A percentile compares a stretch with the other conserved stretches of the same genome.
Conservation (phyloP, 164 flowering plant genomes). For the Nymphaea thermarum region DNA sequence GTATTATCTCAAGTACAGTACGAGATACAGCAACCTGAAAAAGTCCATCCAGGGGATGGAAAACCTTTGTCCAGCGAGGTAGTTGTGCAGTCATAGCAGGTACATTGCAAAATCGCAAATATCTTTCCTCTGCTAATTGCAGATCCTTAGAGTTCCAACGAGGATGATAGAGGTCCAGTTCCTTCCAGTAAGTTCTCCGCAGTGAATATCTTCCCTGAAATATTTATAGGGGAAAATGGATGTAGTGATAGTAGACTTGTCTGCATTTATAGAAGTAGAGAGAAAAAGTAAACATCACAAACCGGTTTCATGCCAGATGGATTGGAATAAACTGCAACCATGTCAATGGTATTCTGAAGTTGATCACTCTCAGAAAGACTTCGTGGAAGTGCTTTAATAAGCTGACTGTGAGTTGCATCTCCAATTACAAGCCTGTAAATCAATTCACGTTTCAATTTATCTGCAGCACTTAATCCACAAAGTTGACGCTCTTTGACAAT, state of each 20-base stretch:
- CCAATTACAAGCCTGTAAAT: constrained; percentile 65
- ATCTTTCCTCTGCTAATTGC: constrained; percentile 94
- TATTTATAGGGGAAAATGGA: background rate
- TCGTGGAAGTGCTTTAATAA: constrained; percentile 73
- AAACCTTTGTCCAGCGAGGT: constrained; percentile 79
- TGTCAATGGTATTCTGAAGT: constrained; percentile 61
- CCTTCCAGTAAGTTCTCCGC: constrained; percentile 62
- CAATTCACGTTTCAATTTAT: constrained; percentile 77
- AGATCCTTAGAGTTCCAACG: constrained; percentile 86
- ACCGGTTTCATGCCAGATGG: constrained; percentile 98
- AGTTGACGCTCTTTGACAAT: constrained; percentile 79
- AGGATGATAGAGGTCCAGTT: constrained; percentile 86
- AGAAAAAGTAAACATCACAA: background rate
- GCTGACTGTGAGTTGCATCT: constrained; percentile 88
- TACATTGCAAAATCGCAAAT: constrained; percentile 55
- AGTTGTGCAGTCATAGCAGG: constrained; percentile 70
- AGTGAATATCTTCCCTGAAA: constrained; percentile 86
- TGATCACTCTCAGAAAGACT: constrained; percentile 61
- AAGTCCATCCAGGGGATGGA: constrained; percentile 54
- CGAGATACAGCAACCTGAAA: constrained; percentile 65
- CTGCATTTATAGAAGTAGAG: background rate
- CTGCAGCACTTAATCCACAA: constrained; percentile 64
- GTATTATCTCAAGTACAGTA: constrained; percentile 45
- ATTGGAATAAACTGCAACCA: constrained; percentile 58
- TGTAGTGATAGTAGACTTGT: background rate